Conservation (phyloP, 2,329 filamentous ascomycete species). For the Penicillium occitanis region DNA sequence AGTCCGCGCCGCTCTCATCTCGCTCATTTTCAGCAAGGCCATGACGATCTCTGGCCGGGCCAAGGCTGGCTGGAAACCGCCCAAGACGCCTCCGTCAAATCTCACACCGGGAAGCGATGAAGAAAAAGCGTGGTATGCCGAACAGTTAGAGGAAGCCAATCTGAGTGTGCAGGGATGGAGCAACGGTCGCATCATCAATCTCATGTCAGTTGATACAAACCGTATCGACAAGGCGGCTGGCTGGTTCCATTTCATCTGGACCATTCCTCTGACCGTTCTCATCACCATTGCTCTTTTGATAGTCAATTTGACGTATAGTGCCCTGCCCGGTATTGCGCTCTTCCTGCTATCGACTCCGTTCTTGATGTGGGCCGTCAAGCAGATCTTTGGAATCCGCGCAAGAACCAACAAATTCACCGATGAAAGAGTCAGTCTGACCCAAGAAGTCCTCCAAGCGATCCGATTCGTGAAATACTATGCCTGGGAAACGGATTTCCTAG, state of each 20-base stretch:
- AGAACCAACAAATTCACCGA: slow-evolving; percentile 89
- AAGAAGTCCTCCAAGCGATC: slow-evolving; percentile 84
- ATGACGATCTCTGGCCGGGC: slow-evolving; percentile 82
- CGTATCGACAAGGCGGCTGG: slow-evolving; percentile 82
- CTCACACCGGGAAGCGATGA: slow-evolving; percentile 47
- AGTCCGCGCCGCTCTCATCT: slow-evolving; percentile 72
- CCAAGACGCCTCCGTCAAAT: slow-evolving; percentile 46
- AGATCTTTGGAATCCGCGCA: slow-evolving; percentile 71
- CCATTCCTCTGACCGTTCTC: slow-evolving; percentile 71
- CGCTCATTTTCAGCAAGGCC: slow-evolving; percentile 83
- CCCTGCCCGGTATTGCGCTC: slow-evolving; percentile 77
- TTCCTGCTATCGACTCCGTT: slow-evolving; percentile 75
- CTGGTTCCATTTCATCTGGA: slow-evolving; percentile 86
- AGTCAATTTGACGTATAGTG: slow-evolving; percentile 83
- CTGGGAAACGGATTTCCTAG: slow-evolving; percentile 83
- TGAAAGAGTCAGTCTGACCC: slow-evolving; percentile 80
- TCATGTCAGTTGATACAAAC: slow-evolving; percentile 93
- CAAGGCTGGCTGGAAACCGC: slow-evolving; percentile 69
- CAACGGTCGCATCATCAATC: slow-evolving; percentile 81
- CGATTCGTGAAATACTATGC: slow-evolving; percentile 94
- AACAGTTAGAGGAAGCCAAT: slow-evolving; percentile 29
- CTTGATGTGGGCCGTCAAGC: slow-evolving; percentile 71
- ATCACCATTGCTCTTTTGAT: slow-evolving; percentile 75
- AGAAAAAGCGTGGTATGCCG: slow-evolving; percentile 44
- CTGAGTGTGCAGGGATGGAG: slow-evolving; percentile 69